These are phyloP conservation scores for Colletotrichum coccodes DNA, from an alignment of 2,329 filamentous ascomycete genomes.

Conservation along the genomic window DNA sequence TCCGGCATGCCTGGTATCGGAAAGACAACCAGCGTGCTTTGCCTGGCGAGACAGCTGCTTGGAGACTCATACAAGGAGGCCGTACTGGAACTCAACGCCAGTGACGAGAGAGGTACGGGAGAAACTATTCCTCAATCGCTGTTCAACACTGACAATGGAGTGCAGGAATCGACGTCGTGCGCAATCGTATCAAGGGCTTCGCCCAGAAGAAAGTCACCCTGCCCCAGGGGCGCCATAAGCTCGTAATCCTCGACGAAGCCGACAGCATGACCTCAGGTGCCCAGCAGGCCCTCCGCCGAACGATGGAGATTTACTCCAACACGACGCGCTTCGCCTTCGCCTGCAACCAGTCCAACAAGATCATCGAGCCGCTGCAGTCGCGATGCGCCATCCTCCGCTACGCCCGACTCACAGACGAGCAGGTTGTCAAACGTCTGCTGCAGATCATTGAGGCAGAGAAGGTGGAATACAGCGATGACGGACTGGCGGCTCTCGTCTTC, in stretches of 20 bases:
- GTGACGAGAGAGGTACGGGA: conserved; percentile 82
- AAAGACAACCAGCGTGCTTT: conserved; percentile 96
- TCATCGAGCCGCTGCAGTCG: conserved; percentile 98
- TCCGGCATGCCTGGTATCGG: conserved; percentile 99
- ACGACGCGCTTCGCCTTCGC: conserved; percentile 98
- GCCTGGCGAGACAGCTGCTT: conserved; percentile 89
- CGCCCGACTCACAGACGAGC: conserved; percentile 88
- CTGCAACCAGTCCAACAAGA: conserved; percentile 99
- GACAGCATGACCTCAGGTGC: conserved; percentile 98
- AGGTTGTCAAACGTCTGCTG: conserved; percentile 89
- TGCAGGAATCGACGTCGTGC: conserved; percentile 91
- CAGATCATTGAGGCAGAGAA: conserved; percentile 95
- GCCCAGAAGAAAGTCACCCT: conserved; percentile 99
- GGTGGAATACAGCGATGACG: conserved; percentile 91
- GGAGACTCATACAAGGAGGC: conserved; percentile 97
- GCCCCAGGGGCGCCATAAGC: conserved; percentile 88
- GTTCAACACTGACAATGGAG: neutral
- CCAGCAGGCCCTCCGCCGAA: conserved; percentile 92
- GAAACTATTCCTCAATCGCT: conserved; percentile 62
- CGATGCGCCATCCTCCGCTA: conserved; percentile 96
- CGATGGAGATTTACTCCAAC: conserved; percentile 98
- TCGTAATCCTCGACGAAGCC: conserved; percentile 97
- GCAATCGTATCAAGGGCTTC: conserved; percentile 97
- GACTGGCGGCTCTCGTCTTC: conserved; percentile 94
- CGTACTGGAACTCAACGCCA: conserved; percentile 94